A percentile compares a stretch with the other conserved stretches of the same genome.
Evolutionary conservation across 306 rosid genomes (phyloP).

Genomic region (Cucumis sativus): Cucumber_9930_V3 NC_026660.2:6158501-6159000

Average conservation of each 20-base stretch:
- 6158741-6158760: not conserved
- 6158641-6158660: not conserved
- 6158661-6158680: not conserved
- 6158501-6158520: no score
- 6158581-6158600: not conserved
- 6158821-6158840: conserved; percentile 83
- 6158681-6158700: not conserved
- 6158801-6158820: conserved; percentile 64
- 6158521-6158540: no score
- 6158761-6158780: not conserved
- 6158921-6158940: conserved; percentile 25
- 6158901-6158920: conserved; percentile 13
- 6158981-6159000: not conserved
- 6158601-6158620: not conserved
- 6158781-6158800: not conserved
- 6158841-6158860: conserved; percentile 68
- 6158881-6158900: not conserved
- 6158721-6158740: not conserved
- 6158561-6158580: not conserved
- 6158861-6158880: conserved; percentile 8
- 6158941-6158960: conserved; percentile 46
- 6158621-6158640: not conserved
- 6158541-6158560: not conserved
- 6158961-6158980: conserved; percentile 12
- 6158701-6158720: not conserved